Evolutionary conservation across 495 filamentous ascomycete species (phyloP), one percentile per base, ranked within the genome.

Genomic region (Penicillium simplicissimum): DNA sequence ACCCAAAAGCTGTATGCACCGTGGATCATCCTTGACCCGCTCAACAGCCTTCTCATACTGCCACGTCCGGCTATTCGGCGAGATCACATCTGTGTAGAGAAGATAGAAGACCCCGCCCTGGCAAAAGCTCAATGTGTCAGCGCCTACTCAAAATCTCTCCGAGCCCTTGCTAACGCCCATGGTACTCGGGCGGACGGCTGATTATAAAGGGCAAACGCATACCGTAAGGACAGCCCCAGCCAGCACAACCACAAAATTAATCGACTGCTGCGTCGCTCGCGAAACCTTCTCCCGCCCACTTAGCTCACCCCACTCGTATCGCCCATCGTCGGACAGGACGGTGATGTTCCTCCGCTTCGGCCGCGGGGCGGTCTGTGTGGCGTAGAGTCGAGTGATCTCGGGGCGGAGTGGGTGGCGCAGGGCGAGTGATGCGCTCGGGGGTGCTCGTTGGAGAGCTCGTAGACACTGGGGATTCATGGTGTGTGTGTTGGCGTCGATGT

Each of bases 21-120:
- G 76, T 14, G 84, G 68, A 68, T 96, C 90, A 37, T 81, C 78
- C 71, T 87, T 89, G 68, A 98, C 87, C 45, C 88, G 87, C 63
- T 91, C 84, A 35, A 96, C 89, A 1, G 92, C 90, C 45, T 88
- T 87, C 74, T 96, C 96, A 78, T 96, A 98, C 73, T 96, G 89
- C 66, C 85, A 85, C 28, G 88, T 92, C 71, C 89, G 88, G 74
- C 90, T 93, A 71, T 94, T 88, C 3, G 90, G 85, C 13, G 90
- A 89, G 71, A 98, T 88, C 19, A 98, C 90, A 52, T 98, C 95
- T 10, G 82, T 80, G 71, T 91, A 98, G 34, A 98, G 82, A 37
- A 96, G 76, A 60, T 88, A 90, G 61, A 85, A 80, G 19, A 96
- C 88, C 37, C 87, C 86, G 64, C 88, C 87, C 91, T 93, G 71